These are phyloP conservation scores for Asterochloris erici DNA, from an alignment of 139 green algal genomes.

Conservation along the genomic window DNA sequence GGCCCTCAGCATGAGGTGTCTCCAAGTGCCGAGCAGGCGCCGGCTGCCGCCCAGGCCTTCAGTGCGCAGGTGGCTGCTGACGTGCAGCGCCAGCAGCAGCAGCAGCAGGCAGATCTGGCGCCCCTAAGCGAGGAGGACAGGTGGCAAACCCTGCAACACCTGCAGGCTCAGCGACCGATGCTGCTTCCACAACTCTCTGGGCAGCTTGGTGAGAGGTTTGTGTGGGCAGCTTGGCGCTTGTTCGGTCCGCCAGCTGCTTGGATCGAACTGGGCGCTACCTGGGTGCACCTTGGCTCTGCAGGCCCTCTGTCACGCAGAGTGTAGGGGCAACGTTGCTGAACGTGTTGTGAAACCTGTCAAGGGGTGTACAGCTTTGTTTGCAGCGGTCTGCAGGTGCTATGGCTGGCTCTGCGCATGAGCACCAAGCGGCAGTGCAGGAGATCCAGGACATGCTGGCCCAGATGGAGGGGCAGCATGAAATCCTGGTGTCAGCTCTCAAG, in stretches of 20 bases:
- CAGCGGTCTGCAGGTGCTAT: neutral
- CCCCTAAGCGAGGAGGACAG: too few relatives aligned
- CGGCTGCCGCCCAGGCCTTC: neutral
- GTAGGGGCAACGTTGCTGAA: neutral
- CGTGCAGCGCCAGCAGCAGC: constrained; percentile 2
- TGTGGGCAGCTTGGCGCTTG: neutral
- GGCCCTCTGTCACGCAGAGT: neutral
- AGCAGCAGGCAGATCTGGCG: neutral
- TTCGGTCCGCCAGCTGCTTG: neutral
- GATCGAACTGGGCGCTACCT: neutral
- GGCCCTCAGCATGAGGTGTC: neutral
- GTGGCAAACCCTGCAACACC: neutral
- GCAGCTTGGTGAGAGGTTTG: neutral
- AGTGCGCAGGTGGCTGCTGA: neutral
- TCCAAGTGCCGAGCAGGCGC: too few relatives aligned
- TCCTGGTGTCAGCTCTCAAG: neutral
- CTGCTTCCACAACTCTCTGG: neutral
- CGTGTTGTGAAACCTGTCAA: neutral
- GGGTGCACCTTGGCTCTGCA: neutral
- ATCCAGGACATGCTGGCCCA: neutral
- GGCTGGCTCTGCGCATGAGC: too few relatives aligned
- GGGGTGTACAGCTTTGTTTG: neutral
- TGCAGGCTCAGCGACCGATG: neutral
- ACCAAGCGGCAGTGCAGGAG: neutral
- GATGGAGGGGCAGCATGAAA: neutral